These are phyloP conservation scores for Ceratobasidium sp. DNA, from an alignment of 1,284 basidiomycete species.

Conservation along the genomic window DNA sequence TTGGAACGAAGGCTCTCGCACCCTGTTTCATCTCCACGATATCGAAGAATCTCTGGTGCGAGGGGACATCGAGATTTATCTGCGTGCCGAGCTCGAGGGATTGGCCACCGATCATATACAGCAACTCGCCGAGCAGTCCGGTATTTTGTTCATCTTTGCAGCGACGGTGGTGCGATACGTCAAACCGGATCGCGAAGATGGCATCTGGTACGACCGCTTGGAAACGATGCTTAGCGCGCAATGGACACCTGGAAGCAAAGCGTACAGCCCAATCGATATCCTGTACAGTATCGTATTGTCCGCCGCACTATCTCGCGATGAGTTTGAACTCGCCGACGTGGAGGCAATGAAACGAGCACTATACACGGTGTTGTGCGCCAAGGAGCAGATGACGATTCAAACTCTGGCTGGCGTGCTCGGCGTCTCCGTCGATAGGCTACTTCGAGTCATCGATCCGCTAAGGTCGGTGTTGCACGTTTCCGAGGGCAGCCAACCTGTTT, in stretches of 20 bases:
- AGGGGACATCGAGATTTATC: constrained; percentile 43
- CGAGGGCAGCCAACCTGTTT: not conserved
- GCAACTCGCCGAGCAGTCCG: constrained; percentile 23
- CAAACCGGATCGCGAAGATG: not conserved
- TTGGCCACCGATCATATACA: constrained; percentile 22
- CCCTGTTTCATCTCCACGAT: no score
- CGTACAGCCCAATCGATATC: not conserved
- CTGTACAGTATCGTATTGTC: not conserved
- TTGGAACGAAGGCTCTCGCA: not conserved
- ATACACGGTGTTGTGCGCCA: no score
- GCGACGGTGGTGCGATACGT: constrained; percentile 6
- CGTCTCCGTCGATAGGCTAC: not conserved
- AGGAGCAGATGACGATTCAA: constrained; percentile 31
- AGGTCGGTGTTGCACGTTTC: constrained; percentile 37
- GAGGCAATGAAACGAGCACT: not conserved
- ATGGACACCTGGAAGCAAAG: not conserved
- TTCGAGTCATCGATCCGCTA: constrained; percentile 10
- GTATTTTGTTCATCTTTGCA: constrained; percentile 46
- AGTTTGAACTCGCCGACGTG: not conserved
- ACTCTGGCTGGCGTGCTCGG: constrained; percentile 15
- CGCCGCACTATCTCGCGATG: not conserved
- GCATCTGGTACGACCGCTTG: constrained; percentile 9
- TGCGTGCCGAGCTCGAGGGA: constrained; percentile 4
- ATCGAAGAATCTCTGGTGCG: constrained; percentile 38
- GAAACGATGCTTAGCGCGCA: constrained; percentile 5